phyloP scores from a whole-genome alignment of 345 rosid species.

The Eucalyptus globulus region DNA sequence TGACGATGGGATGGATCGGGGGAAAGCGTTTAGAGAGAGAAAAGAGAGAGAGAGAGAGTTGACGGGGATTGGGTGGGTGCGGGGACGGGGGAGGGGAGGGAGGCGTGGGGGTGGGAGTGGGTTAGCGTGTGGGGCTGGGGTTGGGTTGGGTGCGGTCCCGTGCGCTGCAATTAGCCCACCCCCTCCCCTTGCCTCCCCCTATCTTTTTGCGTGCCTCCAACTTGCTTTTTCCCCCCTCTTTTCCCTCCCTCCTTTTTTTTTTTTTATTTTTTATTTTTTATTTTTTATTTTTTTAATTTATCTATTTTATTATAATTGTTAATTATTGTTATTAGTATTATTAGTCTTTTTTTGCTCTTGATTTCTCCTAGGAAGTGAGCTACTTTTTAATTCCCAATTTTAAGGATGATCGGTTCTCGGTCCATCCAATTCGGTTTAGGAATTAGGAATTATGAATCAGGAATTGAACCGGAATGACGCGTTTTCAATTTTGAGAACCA shows the following conservation, averaged over 20 bases:
- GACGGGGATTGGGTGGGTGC: neutral
- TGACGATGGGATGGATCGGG: neutral
- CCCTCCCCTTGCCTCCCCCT: no score
- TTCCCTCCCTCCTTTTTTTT: neutral
- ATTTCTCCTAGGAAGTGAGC: neutral
- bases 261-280: no score
- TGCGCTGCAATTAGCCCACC: neutral
- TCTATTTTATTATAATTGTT: no score
- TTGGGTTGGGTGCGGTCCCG: neutral
- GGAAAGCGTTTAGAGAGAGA: neutral
- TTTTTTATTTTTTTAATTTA: rapidly evolving
- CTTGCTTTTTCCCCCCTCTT: neutral
- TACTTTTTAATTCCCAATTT: rapidly evolving
- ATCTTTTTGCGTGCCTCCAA: neutral
- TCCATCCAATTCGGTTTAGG: rapidly evolving
- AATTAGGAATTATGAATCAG: rapidly evolving
- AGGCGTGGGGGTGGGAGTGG: neutral
- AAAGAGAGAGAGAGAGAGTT: neutral
- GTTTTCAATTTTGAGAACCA: no score
- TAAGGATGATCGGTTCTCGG: no score
- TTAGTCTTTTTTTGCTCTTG: neutral
- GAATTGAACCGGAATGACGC: rapidly evolving
- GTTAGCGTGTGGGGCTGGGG: neutral
- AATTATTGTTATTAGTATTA: neutral
- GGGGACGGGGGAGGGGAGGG: no score